phyloP scores from a whole-genome alignment of 2,329 filamentous ascomycete species.

The Septoria linicola region DNA sequence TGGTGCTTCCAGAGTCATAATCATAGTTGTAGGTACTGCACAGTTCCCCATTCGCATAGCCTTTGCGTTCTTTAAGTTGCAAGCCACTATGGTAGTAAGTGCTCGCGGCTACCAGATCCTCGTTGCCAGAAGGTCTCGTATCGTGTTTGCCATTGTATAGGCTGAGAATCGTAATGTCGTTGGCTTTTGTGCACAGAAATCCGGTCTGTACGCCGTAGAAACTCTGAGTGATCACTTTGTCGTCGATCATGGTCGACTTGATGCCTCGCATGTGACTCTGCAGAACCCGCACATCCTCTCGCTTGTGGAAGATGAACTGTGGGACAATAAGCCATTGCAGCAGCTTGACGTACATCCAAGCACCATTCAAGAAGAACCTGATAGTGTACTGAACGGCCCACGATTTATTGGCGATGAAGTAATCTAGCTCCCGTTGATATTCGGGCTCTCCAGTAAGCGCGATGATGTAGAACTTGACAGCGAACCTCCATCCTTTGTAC shows the following conservation, averaged over 20 bases:
- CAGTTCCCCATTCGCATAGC: constrained; percentile 46
- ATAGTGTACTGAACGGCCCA: not conserved
- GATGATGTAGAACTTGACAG: constrained; percentile 15
- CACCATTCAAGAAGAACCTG: constrained; percentile 7
- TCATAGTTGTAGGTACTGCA: constrained; percentile 54
- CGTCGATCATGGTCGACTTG: constrained; percentile 10
- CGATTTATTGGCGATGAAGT: constrained; percentile 11
- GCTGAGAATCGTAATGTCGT: constrained; percentile 25
- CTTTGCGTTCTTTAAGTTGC: constrained; percentile 45
- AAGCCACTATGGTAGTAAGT: constrained; percentile 51
- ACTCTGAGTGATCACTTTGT: constrained; percentile 6
- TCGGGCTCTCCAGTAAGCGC: constrained; percentile 13
- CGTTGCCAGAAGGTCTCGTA: constrained; percentile 47
- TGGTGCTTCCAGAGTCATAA: constrained; percentile 39
- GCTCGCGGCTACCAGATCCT: constrained; percentile 46
- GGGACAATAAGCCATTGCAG: constrained; percentile 13
- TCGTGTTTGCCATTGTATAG: constrained; percentile 43
- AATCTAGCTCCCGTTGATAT: constrained; percentile 14
- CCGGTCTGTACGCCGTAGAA: constrained; percentile 4
- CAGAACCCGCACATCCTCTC: constrained; percentile 4
- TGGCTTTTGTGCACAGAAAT: constrained; percentile 8
- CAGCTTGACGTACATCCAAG: constrained; percentile 13
- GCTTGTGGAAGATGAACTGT: constrained; percentile 9
- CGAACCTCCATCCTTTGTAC: constrained; percentile 14
- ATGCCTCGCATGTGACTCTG: constrained; percentile 13